These are phyloP conservation scores for Neurospora crassa DNA, from an alignment of 2,329 filamentous ascomycete genomes.

Conservation along the genomic window DNA sequence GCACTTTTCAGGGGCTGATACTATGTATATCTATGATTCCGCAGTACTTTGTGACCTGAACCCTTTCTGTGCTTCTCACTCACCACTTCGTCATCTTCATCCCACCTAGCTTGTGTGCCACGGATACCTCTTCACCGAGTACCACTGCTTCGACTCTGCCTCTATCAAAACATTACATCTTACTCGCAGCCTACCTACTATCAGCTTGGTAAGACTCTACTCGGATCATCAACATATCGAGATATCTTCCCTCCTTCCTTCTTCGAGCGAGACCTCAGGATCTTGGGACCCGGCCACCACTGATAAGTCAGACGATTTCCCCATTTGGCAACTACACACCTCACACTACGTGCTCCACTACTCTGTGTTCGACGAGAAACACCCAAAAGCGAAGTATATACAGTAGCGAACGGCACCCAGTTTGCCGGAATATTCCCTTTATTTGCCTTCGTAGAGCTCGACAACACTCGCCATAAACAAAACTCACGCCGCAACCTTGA, in stretches of 20 bases:
- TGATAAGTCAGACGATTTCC: neutral
- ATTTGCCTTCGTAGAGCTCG: neutral
- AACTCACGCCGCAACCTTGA: neutral
- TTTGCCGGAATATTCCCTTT: neutral
- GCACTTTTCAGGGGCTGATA: too few relatives aligned
- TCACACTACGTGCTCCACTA: neutral
- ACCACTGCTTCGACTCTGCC: neutral
- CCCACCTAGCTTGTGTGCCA: neutral
- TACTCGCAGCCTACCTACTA: neutral
- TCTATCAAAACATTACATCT: neutral
- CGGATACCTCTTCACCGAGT: neutral
- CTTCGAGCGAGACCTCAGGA: neutral
- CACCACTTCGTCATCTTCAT: neutral
- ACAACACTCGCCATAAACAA: neutral
- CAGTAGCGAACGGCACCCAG: neutral
- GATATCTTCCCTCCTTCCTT: neutral
- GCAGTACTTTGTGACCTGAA: neutral
- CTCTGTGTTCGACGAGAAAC: neutral
- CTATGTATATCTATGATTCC: neutral
- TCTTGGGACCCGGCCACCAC: neutral
- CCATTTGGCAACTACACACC: neutral
- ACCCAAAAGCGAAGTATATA: neutral
- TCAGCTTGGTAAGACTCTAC: neutral
- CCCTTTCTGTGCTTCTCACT: neutral
- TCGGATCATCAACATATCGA: neutral